A percentile compares a stretch with the other conserved stretches of the same genome.
Conservation (phyloP, 2,329 filamentous ascomycete species). For the Phyllosticta paracitricarpa region DNA sequence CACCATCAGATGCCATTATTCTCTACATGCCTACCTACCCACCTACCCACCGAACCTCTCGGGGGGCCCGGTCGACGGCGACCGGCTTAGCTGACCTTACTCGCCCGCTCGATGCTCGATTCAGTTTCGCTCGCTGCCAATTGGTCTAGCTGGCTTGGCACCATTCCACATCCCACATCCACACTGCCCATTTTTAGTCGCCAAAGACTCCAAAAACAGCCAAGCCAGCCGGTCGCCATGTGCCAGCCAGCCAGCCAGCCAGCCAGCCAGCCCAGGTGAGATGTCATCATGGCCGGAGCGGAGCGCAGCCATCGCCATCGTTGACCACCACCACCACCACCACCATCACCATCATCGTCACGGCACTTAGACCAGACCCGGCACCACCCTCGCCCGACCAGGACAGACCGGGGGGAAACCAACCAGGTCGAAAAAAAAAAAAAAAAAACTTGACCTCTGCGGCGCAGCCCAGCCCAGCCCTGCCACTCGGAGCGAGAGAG, state of each 20-base stretch:
- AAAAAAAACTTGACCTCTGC: not conserved
- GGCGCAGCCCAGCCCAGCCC: not conserved
- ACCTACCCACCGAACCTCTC: not conserved
- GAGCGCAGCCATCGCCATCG: not conserved
- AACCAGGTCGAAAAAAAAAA: too few species aligned
- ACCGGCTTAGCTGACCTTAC: not conserved
- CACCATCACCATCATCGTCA: not conserved
- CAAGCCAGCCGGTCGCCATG: not conserved
- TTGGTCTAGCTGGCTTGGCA: not conserved
- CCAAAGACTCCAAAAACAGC: not conserved
- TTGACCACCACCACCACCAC: not conserved
- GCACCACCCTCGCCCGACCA: not conserved
- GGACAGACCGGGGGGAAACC: too few species aligned
- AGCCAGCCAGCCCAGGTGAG: too few species aligned
- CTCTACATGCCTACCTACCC: not conserved
- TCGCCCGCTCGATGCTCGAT: not conserved
- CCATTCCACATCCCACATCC: not conserved
- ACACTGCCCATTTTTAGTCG: not conserved
- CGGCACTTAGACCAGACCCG: not conserved
- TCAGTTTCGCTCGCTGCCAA: not conserved
- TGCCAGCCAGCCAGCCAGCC: too few species aligned
- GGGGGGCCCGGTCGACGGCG: not conserved
- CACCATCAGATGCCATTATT: not conserved
- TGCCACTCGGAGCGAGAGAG: not conserved
- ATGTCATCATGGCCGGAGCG: not conserved